Base-by-base conservation (phyloP, 352 stramenopile species). In the Phytophthora hybrid region DNA sequence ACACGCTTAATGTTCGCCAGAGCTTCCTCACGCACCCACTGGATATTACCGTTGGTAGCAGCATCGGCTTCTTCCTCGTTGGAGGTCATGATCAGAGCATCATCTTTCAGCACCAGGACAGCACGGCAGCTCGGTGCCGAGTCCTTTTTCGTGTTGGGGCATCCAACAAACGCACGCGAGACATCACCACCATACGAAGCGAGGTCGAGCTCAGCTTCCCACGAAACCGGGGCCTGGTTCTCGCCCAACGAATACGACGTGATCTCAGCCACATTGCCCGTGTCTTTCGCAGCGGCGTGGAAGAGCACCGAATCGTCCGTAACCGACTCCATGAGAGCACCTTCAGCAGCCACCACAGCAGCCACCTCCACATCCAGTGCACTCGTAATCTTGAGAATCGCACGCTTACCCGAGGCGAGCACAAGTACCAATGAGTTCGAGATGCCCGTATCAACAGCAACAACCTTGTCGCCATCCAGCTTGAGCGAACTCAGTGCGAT, bases 1-100 rank as follows among this genome's bases (percentile, higher is more conserved):
- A 93, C 82, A 56, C 85, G 74, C 58, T 90, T 90, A 31, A 96
- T 85, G 70, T 91, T 91, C 14, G 87, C 89, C 13, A 96, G 74
- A 19, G 89, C 73, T 70, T 96, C 89, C 59, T 96, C 89, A n/a
- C 89, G 89, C 37, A 88, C 74, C 89, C 89, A 96, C 5, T 85
- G 67, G 16, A 90, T 76, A 23, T 85, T 90, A 6, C 68, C 59
- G 14, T 78, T 72, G 19, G 47, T 73, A 16, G 66, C 34, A 44
- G 49, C 51, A 26, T 76, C 66, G 29, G 60, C 41, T 21, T 77
- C 68, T 6, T 90, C 80, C 53, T 92, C 84, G 61, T 93, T 93
- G 7, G 85, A 79, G 19, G 79, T 90, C 76, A 94, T 90, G 26
- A 93, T 68, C 14, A 96, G 65, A 1, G 78, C 87, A 21, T 94